Evolutionary conservation across 2,329 filamentous ascomycete species (phyloP).

Genomic region (Nigrospora osmanthi): DNA sequence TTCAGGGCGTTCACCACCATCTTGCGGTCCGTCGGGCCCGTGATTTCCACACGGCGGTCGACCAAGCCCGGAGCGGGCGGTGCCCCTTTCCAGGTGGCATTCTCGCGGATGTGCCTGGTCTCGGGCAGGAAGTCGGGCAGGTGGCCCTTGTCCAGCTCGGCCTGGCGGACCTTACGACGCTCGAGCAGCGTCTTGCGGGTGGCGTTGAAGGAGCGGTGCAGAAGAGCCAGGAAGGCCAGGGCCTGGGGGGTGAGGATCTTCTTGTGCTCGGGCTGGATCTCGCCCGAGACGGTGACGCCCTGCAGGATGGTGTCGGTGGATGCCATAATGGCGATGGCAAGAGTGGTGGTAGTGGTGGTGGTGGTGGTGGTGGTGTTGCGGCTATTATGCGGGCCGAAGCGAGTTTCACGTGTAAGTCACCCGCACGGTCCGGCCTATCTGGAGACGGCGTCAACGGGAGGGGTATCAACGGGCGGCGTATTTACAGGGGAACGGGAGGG

Average conservation of each 20-base stretch:
- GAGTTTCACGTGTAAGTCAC: neutral
- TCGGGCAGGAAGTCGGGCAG: conserved; percentile 93
- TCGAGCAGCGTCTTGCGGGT: conserved; percentile 85
- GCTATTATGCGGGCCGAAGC: too few relatives aligned
- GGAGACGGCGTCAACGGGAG: too few relatives aligned
- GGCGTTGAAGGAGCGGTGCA: conserved; percentile 89
- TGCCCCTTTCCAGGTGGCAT: conserved; percentile 88
- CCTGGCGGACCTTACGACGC: conserved; percentile 77
- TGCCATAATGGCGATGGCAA: conserved; percentile 58
- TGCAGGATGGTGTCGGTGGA: conserved; percentile 71
- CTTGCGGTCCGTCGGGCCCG: conserved; percentile 93
- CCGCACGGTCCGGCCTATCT: too few relatives aligned
- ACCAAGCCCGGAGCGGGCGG: conserved; percentile 85
- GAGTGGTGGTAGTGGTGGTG: too few relatives aligned
- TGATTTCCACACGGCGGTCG: conserved; percentile 94
- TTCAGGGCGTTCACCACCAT: conserved; percentile 99
- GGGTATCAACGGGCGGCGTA: too few relatives aligned
- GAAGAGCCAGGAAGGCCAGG: conserved; percentile 82
- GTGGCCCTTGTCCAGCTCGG: conserved; percentile 82
- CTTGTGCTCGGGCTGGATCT: conserved; percentile 68
- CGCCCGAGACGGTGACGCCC: conserved; percentile 79
- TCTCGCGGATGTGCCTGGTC: conserved; percentile 91
- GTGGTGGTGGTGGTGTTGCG: neutral
- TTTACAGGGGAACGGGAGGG: too few relatives aligned
- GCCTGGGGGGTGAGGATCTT: conserved; percentile 91